Conservation (phyloP, 139 green algal species). For the Nannochloris sp. region DNA sequence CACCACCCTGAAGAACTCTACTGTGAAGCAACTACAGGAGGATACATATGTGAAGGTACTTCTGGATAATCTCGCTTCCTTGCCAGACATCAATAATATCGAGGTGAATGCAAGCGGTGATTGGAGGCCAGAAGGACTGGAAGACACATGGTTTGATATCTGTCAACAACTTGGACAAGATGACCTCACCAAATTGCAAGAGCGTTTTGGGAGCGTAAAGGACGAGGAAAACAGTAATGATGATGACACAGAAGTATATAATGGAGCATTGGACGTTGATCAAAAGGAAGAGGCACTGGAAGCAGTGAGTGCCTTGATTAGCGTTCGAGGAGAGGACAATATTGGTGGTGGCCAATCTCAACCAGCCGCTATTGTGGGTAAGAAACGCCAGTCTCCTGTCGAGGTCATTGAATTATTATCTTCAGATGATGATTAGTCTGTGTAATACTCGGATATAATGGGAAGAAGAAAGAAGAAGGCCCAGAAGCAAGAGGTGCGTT, state of each 20-base stretch:
- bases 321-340: not conserved
- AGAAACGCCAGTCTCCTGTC: not conserved
- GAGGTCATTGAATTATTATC: conserved; percentile 29
- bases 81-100: not conserved
- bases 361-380: not conserved
- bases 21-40: conserved; percentile 47
- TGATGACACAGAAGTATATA: not conserved
- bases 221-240: not conserved
- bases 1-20: conserved; percentile 44
- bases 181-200: not conserved
- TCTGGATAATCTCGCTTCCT: not conserved
- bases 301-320: conserved; percentile 9
- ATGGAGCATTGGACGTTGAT: not conserved
- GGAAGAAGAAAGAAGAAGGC: not conserved
- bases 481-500: no score
- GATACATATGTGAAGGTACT: conserved; percentile 40
- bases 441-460: not conserved
- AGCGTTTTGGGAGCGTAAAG: not conserved
- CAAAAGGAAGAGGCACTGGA: conserved; percentile 6
- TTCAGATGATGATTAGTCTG: conserved; percentile 15
- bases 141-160: not conserved
- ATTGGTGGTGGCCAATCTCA: not conserved
- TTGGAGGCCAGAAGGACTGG: conserved; percentile 36
- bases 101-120: conserved; percentile 17
- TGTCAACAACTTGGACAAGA: not conserved